These are phyloP conservation scores for Straminergon stramineum DNA, from an alignment of 225 moss, liverwort and hornwort genomes.

Conservation along the genomic window DNA sequence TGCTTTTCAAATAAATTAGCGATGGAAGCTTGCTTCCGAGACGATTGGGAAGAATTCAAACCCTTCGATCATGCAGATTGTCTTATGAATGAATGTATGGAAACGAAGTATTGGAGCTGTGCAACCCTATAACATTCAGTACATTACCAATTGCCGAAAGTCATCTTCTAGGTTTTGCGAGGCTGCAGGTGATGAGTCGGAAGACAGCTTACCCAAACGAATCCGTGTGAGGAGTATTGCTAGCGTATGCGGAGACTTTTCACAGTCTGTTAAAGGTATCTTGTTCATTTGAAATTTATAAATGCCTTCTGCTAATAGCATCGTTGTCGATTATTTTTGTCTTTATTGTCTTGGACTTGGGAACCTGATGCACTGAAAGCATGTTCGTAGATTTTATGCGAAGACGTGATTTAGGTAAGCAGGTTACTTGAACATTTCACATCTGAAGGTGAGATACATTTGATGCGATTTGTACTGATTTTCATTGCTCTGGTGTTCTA, in stretches of 20 bases:
- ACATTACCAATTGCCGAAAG: background rate
- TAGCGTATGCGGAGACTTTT: slow-evolving; percentile 35
- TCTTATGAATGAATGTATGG: background rate
- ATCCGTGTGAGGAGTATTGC: slow-evolving; percentile 52
- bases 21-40: background rate
- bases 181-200: slow-evolving; percentile 54
- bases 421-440: background rate
- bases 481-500: slow-evolving; percentile 11
- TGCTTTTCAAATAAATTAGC: background rate
- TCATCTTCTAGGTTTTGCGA: slow-evolving; percentile 15
- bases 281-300: background rate
- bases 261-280: slow-evolving; percentile 38
- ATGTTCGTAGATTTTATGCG: background rate
- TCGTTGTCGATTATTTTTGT: background rate
- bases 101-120: background rate
- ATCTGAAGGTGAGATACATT: background rate
- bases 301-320: background rate
- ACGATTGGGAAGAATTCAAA: background rate
- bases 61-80: background rate
- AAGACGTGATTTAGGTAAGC: background rate
- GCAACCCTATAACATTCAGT: background rate
- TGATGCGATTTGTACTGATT: background rate
- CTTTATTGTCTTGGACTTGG: background rate
- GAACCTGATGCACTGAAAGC: background rate
- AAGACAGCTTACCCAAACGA: slow-evolving; percentile 51